phyloP scores from a whole-genome alignment of 306 rosid species.

The Ochetophila trinervis region DNA sequence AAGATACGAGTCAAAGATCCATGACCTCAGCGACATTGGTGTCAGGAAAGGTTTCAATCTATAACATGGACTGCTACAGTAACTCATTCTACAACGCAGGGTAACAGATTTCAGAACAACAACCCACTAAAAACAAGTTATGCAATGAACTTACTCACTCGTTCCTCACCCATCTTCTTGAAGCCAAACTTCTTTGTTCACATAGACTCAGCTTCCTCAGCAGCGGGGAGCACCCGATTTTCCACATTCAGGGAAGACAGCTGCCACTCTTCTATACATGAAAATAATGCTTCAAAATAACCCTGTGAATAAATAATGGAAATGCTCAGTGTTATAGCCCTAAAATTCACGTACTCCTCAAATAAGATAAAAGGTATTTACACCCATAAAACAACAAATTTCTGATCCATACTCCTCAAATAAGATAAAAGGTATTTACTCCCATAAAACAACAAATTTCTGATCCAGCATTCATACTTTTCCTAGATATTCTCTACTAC shows the following conservation, averaged over 20 bases:
- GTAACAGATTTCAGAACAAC: slow-evolving; percentile 44
- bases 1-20: too few relatives aligned
- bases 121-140: slow-evolving; percentile 43
- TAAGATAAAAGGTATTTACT: too few relatives aligned
- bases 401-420: too few relatives aligned
- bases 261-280: slow-evolving; percentile 82
- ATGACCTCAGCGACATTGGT: too few relatives aligned
- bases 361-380: not conserved
- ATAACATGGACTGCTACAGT: slow-evolving; percentile 11
- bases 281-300: too few relatives aligned
- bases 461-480: slow-evolving; percentile 48
- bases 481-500: slow-evolving; percentile 92
- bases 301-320: too few relatives aligned
- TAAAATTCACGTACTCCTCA: too few relatives aligned
- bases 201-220: slow-evolving; percentile 96
- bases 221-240: slow-evolving; percentile 96
- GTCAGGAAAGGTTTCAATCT: slow-evolving; percentile 74
- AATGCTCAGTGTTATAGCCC: not conserved
- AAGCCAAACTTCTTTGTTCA: slow-evolving; percentile 95
- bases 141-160: slow-evolving; percentile 50
- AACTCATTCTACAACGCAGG: too few relatives aligned
- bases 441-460: not conserved
- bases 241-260: slow-evolving; percentile 73
- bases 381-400: too few relatives aligned
- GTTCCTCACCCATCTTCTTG: slow-evolving; percentile 80